Evolutionary conservation across 306 rosid species (phyloP).

Genomic region (Abrus precatorius): DNA sequence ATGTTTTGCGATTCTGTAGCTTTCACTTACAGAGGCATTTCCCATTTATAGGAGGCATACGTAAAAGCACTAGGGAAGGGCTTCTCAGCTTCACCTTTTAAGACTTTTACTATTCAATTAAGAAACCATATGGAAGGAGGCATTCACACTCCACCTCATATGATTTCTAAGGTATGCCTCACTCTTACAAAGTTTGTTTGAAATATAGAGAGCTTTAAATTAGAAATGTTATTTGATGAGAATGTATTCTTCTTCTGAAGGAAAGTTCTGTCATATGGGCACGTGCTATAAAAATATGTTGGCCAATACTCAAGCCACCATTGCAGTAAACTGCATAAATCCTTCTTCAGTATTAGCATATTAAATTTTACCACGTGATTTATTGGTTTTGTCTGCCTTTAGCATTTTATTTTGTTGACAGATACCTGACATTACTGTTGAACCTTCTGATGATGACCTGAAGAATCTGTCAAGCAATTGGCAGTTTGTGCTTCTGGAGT

Average conservation of each 20-base stretch:
- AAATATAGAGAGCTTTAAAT: not conserved
- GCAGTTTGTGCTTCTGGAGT: slow-evolving; percentile 78
- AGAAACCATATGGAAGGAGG: slow-evolving; percentile 47
- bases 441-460: slow-evolving; percentile 51
- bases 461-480: slow-evolving; percentile 56
- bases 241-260: slow-evolving; percentile 34
- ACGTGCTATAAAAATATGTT: not conserved
- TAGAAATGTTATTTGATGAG: not conserved
- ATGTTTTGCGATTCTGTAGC: slow-evolving; percentile 34
- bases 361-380: slow-evolving; percentile 6
- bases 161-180: slow-evolving; percentile 59
- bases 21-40: slow-evolving; percentile 36
- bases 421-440: slow-evolving; percentile 64
- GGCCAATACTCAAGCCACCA: not conserved
- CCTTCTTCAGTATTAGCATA: slow-evolving; percentile 2
- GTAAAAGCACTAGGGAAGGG: slow-evolving; percentile 95
- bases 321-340: slow-evolving; percentile 11
- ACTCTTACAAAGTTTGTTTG: not conserved
- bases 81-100: slow-evolving; percentile 87
- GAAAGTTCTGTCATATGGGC: slow-evolving; percentile 14
- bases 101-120: slow-evolving; percentile 75
- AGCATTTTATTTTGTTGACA: slow-evolving; percentile 39
- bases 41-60: slow-evolving; percentile 76
- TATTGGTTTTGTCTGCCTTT: slow-evolving; percentile 20
- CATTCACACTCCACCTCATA: slow-evolving; percentile 37